Evolutionary conservation across 31 red algal species (phyloP), one percentile per base, ranked within the genome.

Genomic region (Bonnemaisonia californica): DNA sequence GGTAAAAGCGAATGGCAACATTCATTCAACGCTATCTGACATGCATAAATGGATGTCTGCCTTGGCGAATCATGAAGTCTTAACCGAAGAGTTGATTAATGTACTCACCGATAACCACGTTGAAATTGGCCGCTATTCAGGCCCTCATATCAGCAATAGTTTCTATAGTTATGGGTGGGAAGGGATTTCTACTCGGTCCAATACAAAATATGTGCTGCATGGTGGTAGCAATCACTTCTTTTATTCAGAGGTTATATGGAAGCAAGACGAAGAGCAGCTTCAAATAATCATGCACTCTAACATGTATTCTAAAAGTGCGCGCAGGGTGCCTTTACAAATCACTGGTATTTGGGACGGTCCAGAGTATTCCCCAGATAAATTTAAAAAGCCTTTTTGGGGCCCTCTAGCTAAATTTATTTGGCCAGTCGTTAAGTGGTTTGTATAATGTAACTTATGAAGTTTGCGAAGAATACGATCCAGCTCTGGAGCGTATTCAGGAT

Each of bases 141-240:
- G n/a, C n/a, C n/a, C n/a, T n/a, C n/a, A n/a, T n/a, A n/a, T n/a
- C n/a, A 22, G n/a, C 9, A 22, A 26, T 13, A 63, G 60, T 22
- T 63, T 30, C 30, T 63, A 63, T 63, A 22, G 11, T 9, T 63
- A 63, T 22, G 60, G 60, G 11, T 63, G 60, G 60, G 60, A 8
- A 22, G 24, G 8, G 8, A 16, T 30, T 22, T 8, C 8, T 30
- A 16, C 60, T 5, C n/a, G n/a, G n/a, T n/a, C n/a, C n/a, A n/a
- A n/a, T 22, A 63, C 60, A 5, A 63, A 63, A 33, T 16, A 16
- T 63, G 30, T 63, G 24, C 8, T 9, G 22, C 60, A 63, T 63
- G 24, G 24, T 63, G 60, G 60, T 63, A 8, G 11, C 8, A 63
- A 63, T 33, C 7, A 22, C 24, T 16, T 63, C 22, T 63, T 63